phyloP scores from a whole-genome alignment of 352 stramenopile genomes.

The Phytophthora nicotianae region DNA sequence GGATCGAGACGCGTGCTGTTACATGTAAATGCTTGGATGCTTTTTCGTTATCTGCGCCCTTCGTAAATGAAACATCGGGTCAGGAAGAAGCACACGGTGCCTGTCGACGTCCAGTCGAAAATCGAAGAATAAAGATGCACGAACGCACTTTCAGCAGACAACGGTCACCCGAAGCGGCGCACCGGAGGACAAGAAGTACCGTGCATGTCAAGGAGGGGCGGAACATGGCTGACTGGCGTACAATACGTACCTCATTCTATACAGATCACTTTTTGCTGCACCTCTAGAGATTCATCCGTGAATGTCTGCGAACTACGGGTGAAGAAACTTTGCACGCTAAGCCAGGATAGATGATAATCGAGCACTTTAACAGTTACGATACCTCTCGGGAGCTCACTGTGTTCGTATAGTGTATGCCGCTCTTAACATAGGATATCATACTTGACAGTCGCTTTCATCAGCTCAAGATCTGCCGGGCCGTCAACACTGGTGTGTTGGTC shows the following conservation, averaged over 20 bases:
- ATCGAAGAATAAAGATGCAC: slow-evolving; percentile 17
- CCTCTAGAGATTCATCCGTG: too few relatives aligned
- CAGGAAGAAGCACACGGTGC: background rate
- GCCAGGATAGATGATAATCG: background rate
- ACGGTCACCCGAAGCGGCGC: slow-evolving; percentile 5
- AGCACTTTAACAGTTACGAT: too few relatives aligned
- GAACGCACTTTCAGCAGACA: background rate
- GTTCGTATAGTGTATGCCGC: too few relatives aligned
- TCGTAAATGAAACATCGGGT: slow-evolving; percentile 27
- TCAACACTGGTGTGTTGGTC: background rate
- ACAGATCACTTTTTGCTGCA: too few relatives aligned
- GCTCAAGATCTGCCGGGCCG: background rate
- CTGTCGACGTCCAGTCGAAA: slow-evolving; percentile 26
- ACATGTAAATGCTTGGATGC: background rate
- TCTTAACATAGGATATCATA: too few relatives aligned
- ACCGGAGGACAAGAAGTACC: slow-evolving; percentile 4
- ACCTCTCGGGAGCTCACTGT: too few relatives aligned
- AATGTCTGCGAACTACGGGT: too few relatives aligned
- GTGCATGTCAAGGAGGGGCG: too few relatives aligned
- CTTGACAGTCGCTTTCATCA: too few relatives aligned
- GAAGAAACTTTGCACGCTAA: too few relatives aligned
- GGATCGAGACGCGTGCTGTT: background rate
- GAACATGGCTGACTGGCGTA: slow-evolving; percentile 13
- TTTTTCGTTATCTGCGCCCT: slow-evolving; percentile 20
- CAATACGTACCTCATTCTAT: too few relatives aligned